Percentiles rank a stretch among this genome's conserved stretches.
Evolutionary conservation across 768 basidiomycete species (phyloP).

Genomic region (Russula sp.): DNA sequence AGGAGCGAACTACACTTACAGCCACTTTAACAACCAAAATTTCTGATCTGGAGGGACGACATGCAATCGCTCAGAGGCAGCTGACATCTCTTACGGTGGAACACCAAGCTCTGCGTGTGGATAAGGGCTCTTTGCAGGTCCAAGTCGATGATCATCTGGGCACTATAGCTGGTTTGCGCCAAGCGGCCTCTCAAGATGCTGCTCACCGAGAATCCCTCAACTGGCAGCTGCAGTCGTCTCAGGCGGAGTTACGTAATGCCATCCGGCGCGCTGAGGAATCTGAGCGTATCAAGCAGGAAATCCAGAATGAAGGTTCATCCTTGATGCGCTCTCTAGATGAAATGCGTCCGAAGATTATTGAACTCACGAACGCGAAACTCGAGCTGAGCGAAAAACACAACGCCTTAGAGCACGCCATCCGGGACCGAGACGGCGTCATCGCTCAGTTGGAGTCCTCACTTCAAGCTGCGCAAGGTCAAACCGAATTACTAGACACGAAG

Average conservation of each 20-base stretch:
- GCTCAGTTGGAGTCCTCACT: conserved; percentile 53
- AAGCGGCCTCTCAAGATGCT: conserved; percentile 49
- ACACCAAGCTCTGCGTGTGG: conserved; percentile 40
- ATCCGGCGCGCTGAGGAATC: conserved; percentile 67
- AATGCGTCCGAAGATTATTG: conserved; percentile 78
- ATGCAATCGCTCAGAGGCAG: conserved; percentile 35
- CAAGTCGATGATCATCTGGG: conserved; percentile 41
- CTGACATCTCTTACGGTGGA: conserved; percentile 40
- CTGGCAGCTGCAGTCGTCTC: conserved; percentile 51
- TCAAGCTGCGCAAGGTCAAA: conserved; percentile 46
- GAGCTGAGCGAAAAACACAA: conserved; percentile 61
- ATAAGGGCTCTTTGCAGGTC: conserved; percentile 43
- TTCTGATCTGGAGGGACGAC: conserved; percentile 38
- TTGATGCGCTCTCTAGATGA: conserved; percentile 79
- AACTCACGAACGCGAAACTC: conserved; percentile 65
- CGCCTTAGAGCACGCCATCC: conserved; percentile 44
- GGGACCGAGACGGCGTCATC: conserved; percentile 49
- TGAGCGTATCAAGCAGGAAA: conserved; percentile 59
- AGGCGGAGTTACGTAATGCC: conserved; percentile 59
- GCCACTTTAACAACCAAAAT: conserved; percentile 42
- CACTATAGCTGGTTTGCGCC: conserved; percentile 46
- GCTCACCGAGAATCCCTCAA: conserved; percentile 46
- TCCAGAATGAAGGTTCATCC: conserved; percentile 71
- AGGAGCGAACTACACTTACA: conserved; percentile 36
- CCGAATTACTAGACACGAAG: conserved; percentile 39